Evolutionary conservation across 352 stramenopile species (phyloP), one percentile per base, ranked within the genome.

Genomic region (Phytophthora macrochlamydospora): DNA sequence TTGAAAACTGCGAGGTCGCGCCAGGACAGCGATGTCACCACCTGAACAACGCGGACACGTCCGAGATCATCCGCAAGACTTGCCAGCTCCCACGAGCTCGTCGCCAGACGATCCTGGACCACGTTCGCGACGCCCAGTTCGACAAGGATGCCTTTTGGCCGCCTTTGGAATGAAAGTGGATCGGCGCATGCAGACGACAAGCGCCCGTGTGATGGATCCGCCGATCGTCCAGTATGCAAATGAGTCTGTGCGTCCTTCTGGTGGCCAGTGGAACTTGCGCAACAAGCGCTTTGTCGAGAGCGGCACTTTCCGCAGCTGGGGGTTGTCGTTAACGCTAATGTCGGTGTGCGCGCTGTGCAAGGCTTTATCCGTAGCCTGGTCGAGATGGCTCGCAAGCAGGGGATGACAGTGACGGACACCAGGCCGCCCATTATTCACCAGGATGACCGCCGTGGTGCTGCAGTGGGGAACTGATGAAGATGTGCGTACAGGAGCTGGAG

Each of bases 21-120:
- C 72, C 76, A 0, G 78, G 81, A 7, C 85, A 95, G 60, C 72
- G 75, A 14, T 87, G 81, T 32, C 50, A 72, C 1, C 78, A 80
- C 40, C 79, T 89, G 30, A 88, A 87, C 33, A 81, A 92, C 6
- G 53, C 77, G n/a, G 79, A 92, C 51, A 91, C 81, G 13, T 73
- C 83, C 13, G 78, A 90, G 51, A 90, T 95, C 40, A 92, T 91
- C 55, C 43, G 49, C 6, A 66, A 82, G 31, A 89, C 79, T 4
- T 24, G 18, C 18, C 73, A 13, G 6, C 9, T 40, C 3, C 40
- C 40, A 4, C 40, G 40, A 8, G 18, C 12, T 5, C 12, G 8
- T 13, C 40, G 9, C 8, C 8, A 46, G 14, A 12, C 37, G 7
- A 7, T 43, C 14, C 4, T 46, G 6, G 18, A 46, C 8, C 40